These are phyloP conservation scores for Vitis cinerea DNA, from an alignment of 164 flowering plant species.

Conservation along the genomic window DNA sequence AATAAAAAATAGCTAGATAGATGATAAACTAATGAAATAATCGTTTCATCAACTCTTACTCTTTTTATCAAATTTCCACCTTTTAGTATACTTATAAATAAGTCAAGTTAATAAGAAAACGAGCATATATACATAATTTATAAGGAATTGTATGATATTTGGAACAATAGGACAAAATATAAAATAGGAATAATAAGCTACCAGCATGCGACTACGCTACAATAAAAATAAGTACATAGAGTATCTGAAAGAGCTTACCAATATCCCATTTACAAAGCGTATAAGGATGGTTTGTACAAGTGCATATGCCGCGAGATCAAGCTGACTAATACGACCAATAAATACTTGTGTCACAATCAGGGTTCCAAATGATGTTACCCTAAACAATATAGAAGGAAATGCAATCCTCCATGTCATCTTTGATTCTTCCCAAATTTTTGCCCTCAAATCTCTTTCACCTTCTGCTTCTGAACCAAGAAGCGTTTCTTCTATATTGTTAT, in stretches of 20 bases:
- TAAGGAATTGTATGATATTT: no score
- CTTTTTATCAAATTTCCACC: no score
- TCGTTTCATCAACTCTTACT: no score
- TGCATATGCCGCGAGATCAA: constrained; percentile 12
- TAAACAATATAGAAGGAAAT: constrained; percentile 9
- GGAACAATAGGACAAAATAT: no score
- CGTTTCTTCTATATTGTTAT: not conserved
- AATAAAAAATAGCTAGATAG: no score
- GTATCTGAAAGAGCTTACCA: not conserved
- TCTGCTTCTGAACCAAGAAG: not conserved
- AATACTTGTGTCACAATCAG: constrained; percentile 16
- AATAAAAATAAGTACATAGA: no score
- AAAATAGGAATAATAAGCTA: no score
- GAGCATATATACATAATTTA: no score
- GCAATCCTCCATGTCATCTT: constrained; percentile 18
- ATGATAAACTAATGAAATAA: no score
- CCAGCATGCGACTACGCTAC: no score
- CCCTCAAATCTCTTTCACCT: not conserved
- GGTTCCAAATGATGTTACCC: constrained; percentile 5
- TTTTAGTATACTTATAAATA: no score
- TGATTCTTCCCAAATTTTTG: constrained; percentile 9
- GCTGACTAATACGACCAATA: constrained; percentile 10
- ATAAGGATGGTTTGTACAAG: constrained; percentile 10
- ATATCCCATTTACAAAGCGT: constrained; percentile 9
- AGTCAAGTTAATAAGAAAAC: no score